phyloP scores from a whole-genome alignment of 768 basidiomycete genomes.

The Lactarius akahatsu region DNA sequence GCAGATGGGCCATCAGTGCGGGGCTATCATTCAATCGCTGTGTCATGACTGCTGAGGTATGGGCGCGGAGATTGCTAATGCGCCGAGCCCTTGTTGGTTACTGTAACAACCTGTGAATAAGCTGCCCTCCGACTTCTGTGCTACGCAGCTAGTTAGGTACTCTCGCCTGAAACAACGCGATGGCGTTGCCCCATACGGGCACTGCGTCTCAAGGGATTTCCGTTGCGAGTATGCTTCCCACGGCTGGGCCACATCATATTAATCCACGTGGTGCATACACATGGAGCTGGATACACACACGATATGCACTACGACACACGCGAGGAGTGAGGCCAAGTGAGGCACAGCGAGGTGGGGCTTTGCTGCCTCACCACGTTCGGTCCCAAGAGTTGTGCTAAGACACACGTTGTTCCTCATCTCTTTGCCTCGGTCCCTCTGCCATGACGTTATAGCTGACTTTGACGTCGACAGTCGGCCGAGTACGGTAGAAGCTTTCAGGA shows the following conservation, averaged over 20 bases:
- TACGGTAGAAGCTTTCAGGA: constrained; percentile 14
- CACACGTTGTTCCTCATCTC: not conserved
- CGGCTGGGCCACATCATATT: constrained; percentile 1
- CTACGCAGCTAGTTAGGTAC: not conserved
- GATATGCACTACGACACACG: not conserved
- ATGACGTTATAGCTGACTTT: constrained; percentile 4
- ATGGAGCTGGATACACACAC: constrained; percentile 4
- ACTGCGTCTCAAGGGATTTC: constrained; percentile 1
- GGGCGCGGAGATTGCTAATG: constrained; percentile 7
- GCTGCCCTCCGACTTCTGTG: not conserved
- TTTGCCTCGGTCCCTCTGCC: not conserved
- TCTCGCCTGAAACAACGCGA: not conserved
- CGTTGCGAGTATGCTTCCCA: constrained; percentile 9
- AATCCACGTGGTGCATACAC: constrained; percentile 4
- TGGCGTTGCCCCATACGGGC: not conserved
- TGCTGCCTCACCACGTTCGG: constrained; percentile 3
- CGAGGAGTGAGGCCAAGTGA: constrained; percentile 4
- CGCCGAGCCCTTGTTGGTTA: not conserved
- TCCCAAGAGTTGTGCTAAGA: not conserved
- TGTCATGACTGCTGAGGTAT: constrained; percentile 7
- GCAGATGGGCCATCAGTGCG: constrained; percentile 22
- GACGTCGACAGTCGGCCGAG: constrained; percentile 13
- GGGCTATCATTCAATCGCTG: not conserved
- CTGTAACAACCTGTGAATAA: not conserved
- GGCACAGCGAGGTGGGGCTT: constrained; percentile 11